Evolutionary conservation across 208 protist genomes (phyloP).

Genomic region (Trypanosoma scelopori): DNA sequence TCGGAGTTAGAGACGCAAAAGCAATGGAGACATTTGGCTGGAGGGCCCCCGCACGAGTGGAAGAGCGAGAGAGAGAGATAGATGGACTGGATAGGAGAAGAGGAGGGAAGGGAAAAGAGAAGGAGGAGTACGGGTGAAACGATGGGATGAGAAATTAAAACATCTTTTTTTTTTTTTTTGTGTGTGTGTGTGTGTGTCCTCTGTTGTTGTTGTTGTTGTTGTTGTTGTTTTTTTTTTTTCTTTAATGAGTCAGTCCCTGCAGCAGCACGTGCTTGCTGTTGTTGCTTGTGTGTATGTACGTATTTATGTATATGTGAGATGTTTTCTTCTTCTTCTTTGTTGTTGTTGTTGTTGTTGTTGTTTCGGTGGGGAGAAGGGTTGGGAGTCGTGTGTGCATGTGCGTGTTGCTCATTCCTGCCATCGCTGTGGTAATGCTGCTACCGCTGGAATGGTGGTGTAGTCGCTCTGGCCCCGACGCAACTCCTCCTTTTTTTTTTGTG

Average conservation of each 20-base stretch:
- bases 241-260: background rate
- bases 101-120: slow-evolving; percentile 16
- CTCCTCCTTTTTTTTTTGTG: slow-evolving; percentile 11
- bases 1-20: slow-evolving; percentile 38
- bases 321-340: slow-evolving; percentile 22
- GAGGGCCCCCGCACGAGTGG: background rate
- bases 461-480: background rate
- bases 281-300: too few relatives aligned
- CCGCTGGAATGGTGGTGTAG: background rate
- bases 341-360: slow-evolving; percentile 26
- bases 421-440: background rate
- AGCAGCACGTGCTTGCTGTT: too few relatives aligned
- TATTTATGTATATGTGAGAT: background rate
- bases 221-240: too few relatives aligned
- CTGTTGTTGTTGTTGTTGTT: too few relatives aligned
- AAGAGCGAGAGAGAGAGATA: background rate
- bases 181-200: too few relatives aligned
- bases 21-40: slow-evolving; percentile 20
- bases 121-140: slow-evolving; percentile 1
- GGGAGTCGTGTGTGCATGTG: too few relatives aligned
- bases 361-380: too few relatives aligned
- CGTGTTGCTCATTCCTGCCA: slow-evolving; percentile 14
- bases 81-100: background rate
- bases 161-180: too few relatives aligned
- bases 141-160: background rate